Evolutionary conservation across 495 filamentous ascomycete genomes (phyloP).

Genomic region (Daldinia childiae): DNA sequence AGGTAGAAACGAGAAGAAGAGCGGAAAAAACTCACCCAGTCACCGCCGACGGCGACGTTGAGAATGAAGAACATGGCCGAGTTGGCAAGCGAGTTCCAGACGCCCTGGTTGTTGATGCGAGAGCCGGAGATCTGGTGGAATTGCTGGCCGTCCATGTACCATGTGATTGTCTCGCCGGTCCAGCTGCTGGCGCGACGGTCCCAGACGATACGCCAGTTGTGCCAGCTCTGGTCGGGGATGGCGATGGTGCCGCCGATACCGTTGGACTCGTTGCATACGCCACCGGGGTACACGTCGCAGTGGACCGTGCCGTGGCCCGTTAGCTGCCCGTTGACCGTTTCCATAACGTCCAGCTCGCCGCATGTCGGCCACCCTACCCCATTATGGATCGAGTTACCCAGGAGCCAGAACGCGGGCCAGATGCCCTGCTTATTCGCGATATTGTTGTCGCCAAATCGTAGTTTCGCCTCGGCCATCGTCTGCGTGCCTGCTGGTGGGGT

Average conservation of each 20-base stretch:
- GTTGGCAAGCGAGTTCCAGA: conserved; percentile 53
- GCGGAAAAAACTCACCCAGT: conserved; percentile 52
- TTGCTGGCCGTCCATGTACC: conserved; percentile 56
- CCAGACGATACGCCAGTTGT: conserved; percentile 58
- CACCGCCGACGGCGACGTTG: conserved; percentile 63
- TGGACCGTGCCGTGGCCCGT: conserved; percentile 60
- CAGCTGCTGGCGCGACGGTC: conserved; percentile 53
- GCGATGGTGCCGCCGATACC: conserved; percentile 49
- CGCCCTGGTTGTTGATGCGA: conserved; percentile 46
- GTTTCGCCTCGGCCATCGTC: conserved; percentile 54
- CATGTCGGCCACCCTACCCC: conserved; percentile 57
- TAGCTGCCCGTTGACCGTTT: conserved; percentile 57
- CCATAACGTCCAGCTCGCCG: conserved; percentile 63
- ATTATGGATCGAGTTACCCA: conserved; percentile 55
- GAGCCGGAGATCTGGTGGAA: conserved; percentile 54
- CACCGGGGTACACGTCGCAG: conserved; percentile 55
- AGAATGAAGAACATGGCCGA: conserved; percentile 56
- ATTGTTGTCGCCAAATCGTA: conserved; percentile 55
- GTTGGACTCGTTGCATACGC: conserved; percentile 58
- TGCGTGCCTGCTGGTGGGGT: conserved; percentile 49
- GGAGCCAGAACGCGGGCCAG: conserved; percentile 65
- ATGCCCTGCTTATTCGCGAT: conserved; percentile 56
- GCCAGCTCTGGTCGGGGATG: conserved; percentile 56
- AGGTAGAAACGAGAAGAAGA: background rate
- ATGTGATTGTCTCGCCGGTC: conserved; percentile 57